These are phyloP conservation scores for Phlyctochytrium arcticum DNA, from an alignment of 192 early-diverging fungal genomes.

Conservation along the genomic window DNA sequence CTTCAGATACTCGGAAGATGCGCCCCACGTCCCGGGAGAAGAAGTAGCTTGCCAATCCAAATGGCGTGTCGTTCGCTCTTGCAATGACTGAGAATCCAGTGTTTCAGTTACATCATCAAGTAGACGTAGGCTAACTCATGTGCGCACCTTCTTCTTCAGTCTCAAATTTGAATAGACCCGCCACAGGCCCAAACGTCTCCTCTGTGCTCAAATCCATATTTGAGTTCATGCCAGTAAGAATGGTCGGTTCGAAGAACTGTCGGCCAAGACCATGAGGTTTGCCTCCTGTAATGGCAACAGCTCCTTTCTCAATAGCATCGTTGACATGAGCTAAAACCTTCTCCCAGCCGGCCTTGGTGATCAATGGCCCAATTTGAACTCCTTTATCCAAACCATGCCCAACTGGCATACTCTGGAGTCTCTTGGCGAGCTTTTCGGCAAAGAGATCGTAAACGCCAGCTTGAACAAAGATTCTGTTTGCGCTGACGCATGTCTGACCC, in stretches of 20 bases:
- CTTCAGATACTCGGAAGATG: slow-evolving; percentile 75
- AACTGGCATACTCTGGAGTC: slow-evolving; percentile 54
- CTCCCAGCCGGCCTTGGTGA: slow-evolving; percentile 61
- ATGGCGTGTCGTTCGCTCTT: slow-evolving; percentile 66
- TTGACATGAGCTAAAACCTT: slow-evolving; percentile 67
- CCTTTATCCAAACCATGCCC: slow-evolving; percentile 69
- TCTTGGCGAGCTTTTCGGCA: slow-evolving; percentile 43
- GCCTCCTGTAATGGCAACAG: slow-evolving; percentile 66
- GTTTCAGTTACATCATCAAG: not conserved
- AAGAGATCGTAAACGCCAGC: slow-evolving; percentile 34
- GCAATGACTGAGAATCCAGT: slow-evolving; percentile 52
- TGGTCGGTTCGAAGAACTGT: slow-evolving; percentile 75
- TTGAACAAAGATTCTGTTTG: slow-evolving; percentile 45
- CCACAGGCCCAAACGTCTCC: slow-evolving; percentile 92
- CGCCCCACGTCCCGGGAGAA: slow-evolving; percentile 72
- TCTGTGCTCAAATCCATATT: slow-evolving; percentile 68
- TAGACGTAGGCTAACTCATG: not conserved
- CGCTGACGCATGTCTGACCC: slow-evolving; percentile 44
- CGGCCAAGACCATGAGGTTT: slow-evolving; percentile 18
- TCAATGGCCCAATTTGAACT: slow-evolving; percentile 77
- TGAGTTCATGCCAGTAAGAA: slow-evolving; percentile 64
- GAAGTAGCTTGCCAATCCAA: slow-evolving; percentile 83
- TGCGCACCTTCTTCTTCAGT: slow-evolving; percentile 56
- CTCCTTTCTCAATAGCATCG: slow-evolving; percentile 72
- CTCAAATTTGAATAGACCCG: slow-evolving; percentile 69